phyloP scores from a whole-genome alignment of 495 filamentous ascomycete genomes.

The Talaromyces borbonicus region DNA sequence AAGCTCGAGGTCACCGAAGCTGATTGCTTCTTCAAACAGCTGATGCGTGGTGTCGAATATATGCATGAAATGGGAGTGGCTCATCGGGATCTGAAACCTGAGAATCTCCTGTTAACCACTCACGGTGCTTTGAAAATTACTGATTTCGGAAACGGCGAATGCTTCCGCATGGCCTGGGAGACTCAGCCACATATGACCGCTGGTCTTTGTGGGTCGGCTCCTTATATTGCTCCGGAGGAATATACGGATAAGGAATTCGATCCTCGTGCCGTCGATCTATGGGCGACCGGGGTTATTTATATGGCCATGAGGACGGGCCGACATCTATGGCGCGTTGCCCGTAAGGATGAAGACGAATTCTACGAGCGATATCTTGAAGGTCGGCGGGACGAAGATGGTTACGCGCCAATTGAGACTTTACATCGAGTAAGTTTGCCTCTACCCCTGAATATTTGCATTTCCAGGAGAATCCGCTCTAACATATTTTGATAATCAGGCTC shows the following conservation, averaged over 20 bases:
- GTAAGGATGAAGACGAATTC: constrained; percentile 94
- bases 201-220: constrained; percentile 89
- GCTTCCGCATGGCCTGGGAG: constrained; percentile 99
- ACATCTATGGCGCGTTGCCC: constrained; percentile 92
- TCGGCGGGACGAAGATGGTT: constrained; percentile 85
- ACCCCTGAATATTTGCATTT: constrained; percentile 1
- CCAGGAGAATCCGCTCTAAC: too few relatives aligned
- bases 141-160: constrained; percentile 98
- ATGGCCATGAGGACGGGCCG: constrained; percentile 98
- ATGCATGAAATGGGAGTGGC: constrained; percentile 99
- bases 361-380: constrained; percentile 89
- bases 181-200: constrained; percentile 96
- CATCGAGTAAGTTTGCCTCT: constrained; percentile 64
- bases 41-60: constrained; percentile 99
- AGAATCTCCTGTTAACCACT: constrained; percentile 90
- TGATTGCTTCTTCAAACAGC: constrained; percentile 98
- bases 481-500: constrained; percentile 50
- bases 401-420: constrained; percentile 90
- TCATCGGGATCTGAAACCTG: constrained; percentile 93
- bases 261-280: constrained; percentile 91
- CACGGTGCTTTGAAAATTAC: constrained; percentile 96
- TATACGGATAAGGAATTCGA: constrained; percentile 94
- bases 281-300: constrained; percentile 98
- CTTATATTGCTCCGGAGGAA: constrained; percentile 96
- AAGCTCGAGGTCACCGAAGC: constrained; percentile 91